phyloP scores from a whole-genome alignment of 2,329 filamentous ascomycete genomes.

The Phaeosphaeriaceae sp. region DNA sequence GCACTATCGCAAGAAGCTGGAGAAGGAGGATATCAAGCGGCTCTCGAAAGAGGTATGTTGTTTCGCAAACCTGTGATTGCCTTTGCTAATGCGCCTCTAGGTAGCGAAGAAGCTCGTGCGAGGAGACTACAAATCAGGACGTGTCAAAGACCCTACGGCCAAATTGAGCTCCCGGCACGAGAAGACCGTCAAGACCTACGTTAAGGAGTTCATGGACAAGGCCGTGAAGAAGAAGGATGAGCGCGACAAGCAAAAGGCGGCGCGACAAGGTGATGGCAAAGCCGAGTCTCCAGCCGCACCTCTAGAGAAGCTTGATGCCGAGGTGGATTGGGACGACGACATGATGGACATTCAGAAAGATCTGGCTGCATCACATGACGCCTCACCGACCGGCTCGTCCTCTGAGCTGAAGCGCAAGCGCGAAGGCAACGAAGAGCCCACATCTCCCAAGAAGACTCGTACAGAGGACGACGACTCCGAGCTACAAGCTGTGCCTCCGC shows the following conservation, averaged over 20 bases:
- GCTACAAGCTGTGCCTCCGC: conserved; percentile 52
- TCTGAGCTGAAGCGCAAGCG: conserved; percentile 49
- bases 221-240: conserved; percentile 73
- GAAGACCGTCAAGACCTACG: conserved; percentile 82
- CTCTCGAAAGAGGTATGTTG: conserved; percentile 67
- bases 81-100: conserved; percentile 36
- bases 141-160: conserved; percentile 79
- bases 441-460: conserved; percentile 43
- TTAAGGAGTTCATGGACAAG: conserved; percentile 86
- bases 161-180: conserved; percentile 79
- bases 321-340: conserved; percentile 23
- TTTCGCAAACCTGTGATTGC: neutral
- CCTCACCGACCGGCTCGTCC: conserved; percentile 35
- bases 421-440: conserved; percentile 37
- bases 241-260: conserved; percentile 68
- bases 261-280: conserved; percentile 37
- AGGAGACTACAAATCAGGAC: conserved; percentile 88
- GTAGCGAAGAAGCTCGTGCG: conserved; percentile 88
- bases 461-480: conserved; percentile 36
- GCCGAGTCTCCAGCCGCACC: conserved; percentile 30
- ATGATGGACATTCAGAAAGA: conserved; percentile 31
- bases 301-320: conserved; percentile 8
- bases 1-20: conserved; percentile 86
- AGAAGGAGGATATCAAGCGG: conserved; percentile 76
- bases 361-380: conserved; percentile 12